phyloP scores from a whole-genome alignment of 106 monocot species.

The Dioscorea zingiberensis region DNA sequence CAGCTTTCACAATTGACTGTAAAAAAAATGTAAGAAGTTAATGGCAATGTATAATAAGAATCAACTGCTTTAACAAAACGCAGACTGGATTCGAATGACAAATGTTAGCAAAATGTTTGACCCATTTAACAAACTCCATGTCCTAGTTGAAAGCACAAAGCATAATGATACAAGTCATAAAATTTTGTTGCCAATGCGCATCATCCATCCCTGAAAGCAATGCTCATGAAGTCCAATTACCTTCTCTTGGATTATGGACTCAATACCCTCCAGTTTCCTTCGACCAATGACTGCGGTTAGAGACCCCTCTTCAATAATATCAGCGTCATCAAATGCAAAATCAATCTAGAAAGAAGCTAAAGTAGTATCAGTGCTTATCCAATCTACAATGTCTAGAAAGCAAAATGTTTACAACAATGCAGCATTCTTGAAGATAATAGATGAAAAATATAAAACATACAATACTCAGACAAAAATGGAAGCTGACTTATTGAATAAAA shows the following conservation, averaged over 20 bases:
- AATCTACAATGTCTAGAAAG: no score
- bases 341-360: slow-evolving; percentile 40
- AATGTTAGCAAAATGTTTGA: no score
- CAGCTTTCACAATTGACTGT: slow-evolving; percentile 47
- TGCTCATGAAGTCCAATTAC: slow-evolving; percentile 11
- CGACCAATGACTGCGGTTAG: slow-evolving; percentile 57
- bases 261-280: slow-evolving; percentile 41
- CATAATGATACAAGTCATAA: no score
- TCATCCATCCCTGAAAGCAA: no score
- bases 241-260: slow-evolving; percentile 68
- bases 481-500: slow-evolving; percentile 11
- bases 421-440: background rate
- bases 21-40: background rate
- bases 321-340: slow-evolving; percentile 77
- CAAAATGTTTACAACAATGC: background rate
- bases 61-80: no score
- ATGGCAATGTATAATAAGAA: background rate
- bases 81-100: no score
- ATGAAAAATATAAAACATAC: slow-evolving; percentile 8
- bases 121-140: no score
- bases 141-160: no score
- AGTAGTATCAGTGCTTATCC: background rate
- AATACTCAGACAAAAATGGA: slow-evolving; percentile 21
- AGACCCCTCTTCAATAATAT: slow-evolving; percentile 63
- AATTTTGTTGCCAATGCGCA: no score